Evolutionary conservation across 257 asterid species (phyloP), one percentile per base, ranked within the genome.

Genomic region (Solanum lignicaule): DNA sequence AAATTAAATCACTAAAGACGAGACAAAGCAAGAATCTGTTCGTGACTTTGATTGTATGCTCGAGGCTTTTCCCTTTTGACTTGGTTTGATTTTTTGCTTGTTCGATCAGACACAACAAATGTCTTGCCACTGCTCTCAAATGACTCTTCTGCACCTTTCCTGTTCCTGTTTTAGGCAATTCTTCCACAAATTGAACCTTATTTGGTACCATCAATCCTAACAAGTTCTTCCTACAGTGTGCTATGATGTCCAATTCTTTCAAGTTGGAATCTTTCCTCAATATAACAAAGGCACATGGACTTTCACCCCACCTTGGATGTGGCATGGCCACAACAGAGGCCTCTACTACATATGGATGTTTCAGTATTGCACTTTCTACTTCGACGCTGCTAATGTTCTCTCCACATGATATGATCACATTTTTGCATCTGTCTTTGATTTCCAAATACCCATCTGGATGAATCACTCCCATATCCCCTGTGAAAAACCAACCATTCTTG

Each of bases 281-380:
- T 7, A 79, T 79, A 43, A 79, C 18, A 46, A 46, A 46, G 2
- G 65, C 84, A 27, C 38, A 79, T 14, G 84, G 84, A 43, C 25
- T 43, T 43, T 79, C 84, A 0, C 98, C 98, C 99, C 99, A 96
- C 86, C 27, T 90, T 0, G 96, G 93, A 73, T 96, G 98, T 1
- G 99, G 98, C 98, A 94, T 94, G 32, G 99, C 98, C 88, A 95
- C 99, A 87, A 95, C 98, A 4, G 98, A 93, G 21, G 95, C 98
- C 88, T 96, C 99, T 1, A 90, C 46, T 48, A 96, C 94, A 7
- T 87, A 85, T 0, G 91, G 90, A 89, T 95, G 96, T 73, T 90
- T 89, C 87, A 92, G 89, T 58, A 95, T 87, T 18, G 87, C 95
- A n/a, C 90, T 84, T 87, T 96, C 99, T 12, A 95, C 98, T 88